These are phyloP conservation scores for Tylopilus felleus DNA, from an alignment of 768 basidiomycete species.

Conservation along the genomic window DNA sequence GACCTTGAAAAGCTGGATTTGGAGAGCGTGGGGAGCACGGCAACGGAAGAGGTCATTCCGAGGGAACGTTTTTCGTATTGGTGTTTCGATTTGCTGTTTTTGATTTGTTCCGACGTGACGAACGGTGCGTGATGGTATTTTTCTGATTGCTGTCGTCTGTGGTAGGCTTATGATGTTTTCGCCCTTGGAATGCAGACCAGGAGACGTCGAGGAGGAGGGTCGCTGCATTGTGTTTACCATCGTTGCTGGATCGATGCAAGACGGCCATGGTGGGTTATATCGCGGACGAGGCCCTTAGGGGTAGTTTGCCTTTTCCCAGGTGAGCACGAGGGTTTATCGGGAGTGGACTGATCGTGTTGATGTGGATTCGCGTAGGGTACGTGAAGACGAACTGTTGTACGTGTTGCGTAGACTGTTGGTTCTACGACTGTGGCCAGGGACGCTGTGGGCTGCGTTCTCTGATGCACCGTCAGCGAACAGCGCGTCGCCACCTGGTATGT, in stretches of 20 bases:
- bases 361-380: slow-evolving; percentile 44
- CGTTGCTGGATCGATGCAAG: slow-evolving; percentile 74
- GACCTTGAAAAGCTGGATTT: slow-evolving; percentile 38
- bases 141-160: too few species aligned
- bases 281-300: slow-evolving; percentile 83
- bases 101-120: slow-evolving; percentile 67
- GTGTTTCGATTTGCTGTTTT: slow-evolving; percentile 86
- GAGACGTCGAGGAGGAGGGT: slow-evolving; percentile 60
- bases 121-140: slow-evolving; percentile 42
- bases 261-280: slow-evolving; percentile 67
- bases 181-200: slow-evolving; percentile 45
- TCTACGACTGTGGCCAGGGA: slow-evolving; percentile 70
- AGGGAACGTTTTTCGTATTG: slow-evolving; percentile 89
- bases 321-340: slow-evolving; percentile 25
- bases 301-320: slow-evolving; percentile 86
- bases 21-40: slow-evolving; percentile 57
- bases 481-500: slow-evolving; percentile 55
- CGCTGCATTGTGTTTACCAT: slow-evolving; percentile 68
- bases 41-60: slow-evolving; percentile 51
- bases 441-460: slow-evolving; percentile 72
- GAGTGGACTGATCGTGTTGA: not conserved
- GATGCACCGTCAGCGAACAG: slow-evolving; percentile 57
- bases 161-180: not conserved
- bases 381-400: slow-evolving; percentile 89
- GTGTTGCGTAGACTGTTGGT: slow-evolving; percentile 73